A percentile compares a stretch with the other conserved stretches of the same genome.
These are phyloP conservation scores for Hypoxylon rubiginosum DNA, from an alignment of 2,329 filamentous ascomycete genomes.

Conservation along the genomic window DNA sequence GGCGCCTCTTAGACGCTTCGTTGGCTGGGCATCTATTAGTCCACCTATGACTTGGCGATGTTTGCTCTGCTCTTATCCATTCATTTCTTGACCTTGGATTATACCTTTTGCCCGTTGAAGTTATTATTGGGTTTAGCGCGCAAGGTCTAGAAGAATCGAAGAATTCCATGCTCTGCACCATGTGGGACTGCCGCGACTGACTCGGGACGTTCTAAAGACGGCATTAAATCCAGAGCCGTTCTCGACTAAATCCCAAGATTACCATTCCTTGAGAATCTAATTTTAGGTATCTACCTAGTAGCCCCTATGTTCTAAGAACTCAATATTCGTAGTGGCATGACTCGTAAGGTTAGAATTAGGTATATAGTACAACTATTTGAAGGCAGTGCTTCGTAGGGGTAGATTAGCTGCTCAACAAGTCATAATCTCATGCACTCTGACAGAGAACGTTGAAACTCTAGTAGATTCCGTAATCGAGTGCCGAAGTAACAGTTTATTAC, in stretches of 20 bases:
- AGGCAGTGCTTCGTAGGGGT: neutral
- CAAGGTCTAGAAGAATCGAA: slow-evolving; percentile 15
- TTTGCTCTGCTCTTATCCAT: neutral
- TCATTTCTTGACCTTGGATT: slow-evolving; percentile 9
- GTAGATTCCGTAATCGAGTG: slow-evolving; percentile 23
- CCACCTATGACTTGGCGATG: slow-evolving; percentile 8
- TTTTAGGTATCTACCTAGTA: neutral
- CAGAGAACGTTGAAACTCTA: slow-evolving; percentile 8
- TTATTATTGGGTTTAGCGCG: slow-evolving; percentile 7
- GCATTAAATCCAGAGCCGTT: slow-evolving; percentile 1
- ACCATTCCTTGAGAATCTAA: slow-evolving; percentile 2
- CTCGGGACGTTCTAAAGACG: slow-evolving; percentile 15
- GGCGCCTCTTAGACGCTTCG: neutral
- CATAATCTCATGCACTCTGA: neutral
- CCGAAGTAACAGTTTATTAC: neutral
- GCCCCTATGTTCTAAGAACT: neutral
- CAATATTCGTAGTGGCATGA: neutral
- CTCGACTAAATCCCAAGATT: slow-evolving; percentile 1
- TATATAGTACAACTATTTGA: neutral
- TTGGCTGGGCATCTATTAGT: neutral
- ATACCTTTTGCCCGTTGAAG: slow-evolving; percentile 3
- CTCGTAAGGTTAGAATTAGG: neutral
- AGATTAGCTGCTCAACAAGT: neutral
- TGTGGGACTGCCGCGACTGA: slow-evolving; percentile 16
- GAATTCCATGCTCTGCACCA: neutral